Percentiles rank a stretch among this genome's conserved stretches.
These are phyloP conservation scores for Pontederia crassipes DNA, from an alignment of 176 grass and related monocot species.

Conservation along the genomic window DNA sequence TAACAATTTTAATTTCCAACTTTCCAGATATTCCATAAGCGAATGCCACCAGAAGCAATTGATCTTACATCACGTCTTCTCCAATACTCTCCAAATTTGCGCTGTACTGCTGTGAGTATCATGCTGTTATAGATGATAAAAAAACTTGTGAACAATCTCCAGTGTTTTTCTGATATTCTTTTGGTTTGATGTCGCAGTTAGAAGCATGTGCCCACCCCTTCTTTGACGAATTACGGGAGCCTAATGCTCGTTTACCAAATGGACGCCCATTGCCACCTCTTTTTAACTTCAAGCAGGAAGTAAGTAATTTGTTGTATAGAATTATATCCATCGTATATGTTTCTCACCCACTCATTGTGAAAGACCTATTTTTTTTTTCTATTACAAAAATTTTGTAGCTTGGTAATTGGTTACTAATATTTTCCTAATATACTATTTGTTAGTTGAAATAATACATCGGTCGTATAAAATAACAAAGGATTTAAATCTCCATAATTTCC, in stretches of 20 bases:
- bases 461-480: too few relatives aligned
- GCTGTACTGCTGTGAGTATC: slow-evolving; percentile 57
- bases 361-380: too few relatives aligned
- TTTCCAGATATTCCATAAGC: slow-evolving; percentile 59
- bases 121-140: neutral
- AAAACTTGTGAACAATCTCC: neutral
- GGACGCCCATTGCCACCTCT: slow-evolving; percentile 53
- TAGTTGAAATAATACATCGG: too few relatives aligned
- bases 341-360: neutral
- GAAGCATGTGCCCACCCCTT: slow-evolving; percentile 61
- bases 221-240: slow-evolving; percentile 68
- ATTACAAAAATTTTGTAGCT: neutral
- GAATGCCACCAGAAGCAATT: slow-evolving; percentile 76
- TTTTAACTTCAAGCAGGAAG: slow-evolving; percentile 74
- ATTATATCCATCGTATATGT: neutral
- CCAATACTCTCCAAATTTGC: slow-evolving; percentile 64
- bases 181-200: slow-evolving; percentile 27
- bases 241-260: slow-evolving; percentile 60
- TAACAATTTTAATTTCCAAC: neutral
- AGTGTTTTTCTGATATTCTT: neutral
- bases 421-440: too few relatives aligned
- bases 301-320: slow-evolving; percentile 22
- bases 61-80: slow-evolving; percentile 60
- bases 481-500: too few relatives aligned
- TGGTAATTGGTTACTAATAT: too few relatives aligned